phyloP scores from a whole-genome alignment of 2,329 filamentous ascomycete genomes.

The Fusarium neocosmosporiellum region DNA sequence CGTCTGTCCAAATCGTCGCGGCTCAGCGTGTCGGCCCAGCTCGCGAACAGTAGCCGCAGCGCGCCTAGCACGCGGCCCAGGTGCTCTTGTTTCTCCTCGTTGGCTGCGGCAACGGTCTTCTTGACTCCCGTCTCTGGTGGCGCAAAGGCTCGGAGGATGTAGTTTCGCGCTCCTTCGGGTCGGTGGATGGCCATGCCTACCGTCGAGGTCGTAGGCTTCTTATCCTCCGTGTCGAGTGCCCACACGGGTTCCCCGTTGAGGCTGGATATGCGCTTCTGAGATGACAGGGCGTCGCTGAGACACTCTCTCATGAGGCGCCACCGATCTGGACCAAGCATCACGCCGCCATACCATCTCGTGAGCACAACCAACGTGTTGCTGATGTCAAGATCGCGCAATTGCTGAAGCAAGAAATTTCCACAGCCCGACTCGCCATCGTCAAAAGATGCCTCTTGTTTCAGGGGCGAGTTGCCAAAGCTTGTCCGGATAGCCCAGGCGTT shows the following conservation, averaged over 20 bases:
- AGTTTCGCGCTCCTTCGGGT: slow-evolving; percentile 74
- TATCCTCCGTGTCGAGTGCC: slow-evolving; percentile 68
- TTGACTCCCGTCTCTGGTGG: slow-evolving; percentile 44
- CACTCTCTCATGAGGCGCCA: slow-evolving; percentile 72
- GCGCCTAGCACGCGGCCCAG: slow-evolving; percentile 76
- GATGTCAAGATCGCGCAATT: slow-evolving; percentile 63
- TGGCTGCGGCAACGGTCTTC: slow-evolving; percentile 59
- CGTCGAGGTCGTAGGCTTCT: slow-evolving; percentile 53
- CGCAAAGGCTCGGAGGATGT: slow-evolving; percentile 70
- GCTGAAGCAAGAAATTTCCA: slow-evolving; percentile 65
- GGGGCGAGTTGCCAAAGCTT: slow-evolving; percentile 51
- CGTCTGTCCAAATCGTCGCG: slow-evolving; percentile 76
- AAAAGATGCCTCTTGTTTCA: slow-evolving; percentile 62
- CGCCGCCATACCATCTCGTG: slow-evolving; percentile 71
- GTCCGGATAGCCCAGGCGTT: slow-evolving; percentile 64
- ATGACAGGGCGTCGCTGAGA: slow-evolving; percentile 65
- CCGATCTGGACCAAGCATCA: slow-evolving; percentile 70
- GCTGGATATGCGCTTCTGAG: slow-evolving; percentile 53
- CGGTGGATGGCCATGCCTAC: slow-evolving; percentile 77
- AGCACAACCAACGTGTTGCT: slow-evolving; percentile 68
- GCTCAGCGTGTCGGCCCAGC: slow-evolving; percentile 75
- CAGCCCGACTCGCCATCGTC: slow-evolving; percentile 73
- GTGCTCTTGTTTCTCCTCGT: slow-evolving; percentile 75
- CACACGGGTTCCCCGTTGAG: slow-evolving; percentile 66
- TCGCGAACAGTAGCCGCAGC: slow-evolving; percentile 76